Percentiles rank a stretch among this genome's conserved stretches.
phyloP scores from a whole-genome alignment of 768 basidiomycete species.

The Mycena metata region DNA sequence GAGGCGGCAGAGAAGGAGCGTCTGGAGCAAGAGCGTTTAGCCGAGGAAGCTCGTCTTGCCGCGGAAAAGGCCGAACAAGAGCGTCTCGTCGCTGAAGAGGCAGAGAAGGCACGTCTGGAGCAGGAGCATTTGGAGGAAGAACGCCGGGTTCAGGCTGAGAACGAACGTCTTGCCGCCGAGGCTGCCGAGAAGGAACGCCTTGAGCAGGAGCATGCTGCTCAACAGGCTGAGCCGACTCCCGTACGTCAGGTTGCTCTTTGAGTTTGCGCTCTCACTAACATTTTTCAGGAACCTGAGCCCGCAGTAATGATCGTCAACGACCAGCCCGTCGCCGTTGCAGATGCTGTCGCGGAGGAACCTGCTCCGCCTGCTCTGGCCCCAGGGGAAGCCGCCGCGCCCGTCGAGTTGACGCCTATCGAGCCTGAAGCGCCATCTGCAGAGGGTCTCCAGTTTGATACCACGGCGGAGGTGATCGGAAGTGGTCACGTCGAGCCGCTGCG shows the following conservation, averaged over 20 bases:
- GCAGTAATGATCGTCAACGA: slow-evolving; percentile 26
- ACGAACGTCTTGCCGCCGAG: not conserved
- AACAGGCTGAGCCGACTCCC: not conserved
- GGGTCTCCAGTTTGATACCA: slow-evolving; percentile 26
- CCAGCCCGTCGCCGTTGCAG: slow-evolving; percentile 16
- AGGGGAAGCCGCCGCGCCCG: not conserved
- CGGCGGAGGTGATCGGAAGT: slow-evolving; percentile 36
- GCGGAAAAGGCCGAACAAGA: slow-evolving; percentile 1
- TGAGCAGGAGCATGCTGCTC: not conserved
- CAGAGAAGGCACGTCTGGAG: not conserved
- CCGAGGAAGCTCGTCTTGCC: not conserved
- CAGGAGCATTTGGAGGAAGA: too few relatives aligned
- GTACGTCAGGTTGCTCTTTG: not conserved
- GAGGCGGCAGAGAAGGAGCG: slow-evolving; percentile 1
- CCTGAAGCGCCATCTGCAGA: slow-evolving; percentile 16
- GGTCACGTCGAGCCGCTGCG: slow-evolving; percentile 34
- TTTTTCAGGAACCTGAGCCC: slow-evolving; percentile 5
- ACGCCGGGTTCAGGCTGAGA: not conserved
- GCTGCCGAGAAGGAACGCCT: not conserved
- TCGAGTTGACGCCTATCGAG: slow-evolving; percentile 21
- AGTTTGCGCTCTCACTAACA: not conserved
- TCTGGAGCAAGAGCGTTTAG: not conserved
- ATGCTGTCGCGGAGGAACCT: not conserved
- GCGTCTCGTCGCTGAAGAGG: slow-evolving; percentile 12
- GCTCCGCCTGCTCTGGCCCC: slow-evolving; percentile 3